Conservation (phyloP, 2,329 filamentous ascomycete species). For the Colletotrichum echinochloae region DNA sequence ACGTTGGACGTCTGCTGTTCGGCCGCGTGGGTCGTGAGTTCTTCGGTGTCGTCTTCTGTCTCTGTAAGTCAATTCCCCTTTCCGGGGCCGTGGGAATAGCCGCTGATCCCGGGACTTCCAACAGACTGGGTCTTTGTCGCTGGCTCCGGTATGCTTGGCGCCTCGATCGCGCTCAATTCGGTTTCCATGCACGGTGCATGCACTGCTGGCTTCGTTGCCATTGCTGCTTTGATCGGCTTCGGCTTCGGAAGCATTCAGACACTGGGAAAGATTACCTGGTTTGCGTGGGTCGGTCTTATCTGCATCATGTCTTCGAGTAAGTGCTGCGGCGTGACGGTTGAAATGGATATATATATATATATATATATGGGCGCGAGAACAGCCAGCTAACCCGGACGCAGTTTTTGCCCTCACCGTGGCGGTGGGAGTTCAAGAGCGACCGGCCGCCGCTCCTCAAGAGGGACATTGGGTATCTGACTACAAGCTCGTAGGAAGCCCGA, state of each 20-base stretch:
- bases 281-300: conserved; percentile 49
- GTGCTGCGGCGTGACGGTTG: conserved; percentile 15
- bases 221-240: conserved; percentile 48
- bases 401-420: conserved; percentile 48
- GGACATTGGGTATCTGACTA: conserved; percentile 46
- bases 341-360: neutral
- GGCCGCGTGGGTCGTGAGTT: conserved; percentile 59
- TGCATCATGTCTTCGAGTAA: conserved; percentile 47
- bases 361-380: neutral
- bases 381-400: neutral
- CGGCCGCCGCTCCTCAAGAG: conserved; percentile 43
- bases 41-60: conserved; percentile 50
- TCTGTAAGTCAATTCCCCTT: conserved; percentile 46
- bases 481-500: conserved; percentile 69
- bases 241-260: conserved; percentile 50
- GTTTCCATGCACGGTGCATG: conserved; percentile 54
- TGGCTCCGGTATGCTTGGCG: conserved; percentile 57
- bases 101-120: neutral
- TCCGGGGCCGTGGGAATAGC: no score
- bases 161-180: conserved; percentile 56
- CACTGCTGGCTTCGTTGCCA: conserved; percentile 55
- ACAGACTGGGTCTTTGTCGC: conserved; percentile 46
- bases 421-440: conserved; percentile 48
- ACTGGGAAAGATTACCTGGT: conserved; percentile 49
- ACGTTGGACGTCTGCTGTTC: conserved; percentile 62